Percentiles rank a stretch among this genome's conserved stretches.
These are phyloP conservation scores for Tolypocladium album DNA, from an alignment of 2,329 filamentous ascomycete species.

Conservation along the genomic window DNA sequence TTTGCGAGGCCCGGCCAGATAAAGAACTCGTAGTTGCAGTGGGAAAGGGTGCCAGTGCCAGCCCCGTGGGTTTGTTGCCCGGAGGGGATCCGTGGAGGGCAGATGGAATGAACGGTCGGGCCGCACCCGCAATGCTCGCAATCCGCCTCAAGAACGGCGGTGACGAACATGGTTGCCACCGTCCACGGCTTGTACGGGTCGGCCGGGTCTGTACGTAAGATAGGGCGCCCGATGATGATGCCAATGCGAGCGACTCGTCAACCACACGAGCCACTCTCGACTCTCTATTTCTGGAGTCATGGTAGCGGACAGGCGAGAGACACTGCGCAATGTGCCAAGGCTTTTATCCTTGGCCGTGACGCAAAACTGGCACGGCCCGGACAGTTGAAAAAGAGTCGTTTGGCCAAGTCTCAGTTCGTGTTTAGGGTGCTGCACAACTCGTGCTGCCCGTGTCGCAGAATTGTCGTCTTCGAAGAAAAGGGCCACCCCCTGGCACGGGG, in stretches of 20 bases:
- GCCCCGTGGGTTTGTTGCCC: background rate
- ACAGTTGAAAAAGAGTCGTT: background rate
- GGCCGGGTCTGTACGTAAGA: background rate
- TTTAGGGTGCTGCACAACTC: background rate
- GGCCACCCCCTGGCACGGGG: background rate
- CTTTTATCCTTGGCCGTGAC: background rate
- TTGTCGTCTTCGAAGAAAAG: background rate
- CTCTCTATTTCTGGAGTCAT: background rate
- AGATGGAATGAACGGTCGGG: background rate
- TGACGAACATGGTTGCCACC: background rate
- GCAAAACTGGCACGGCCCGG: background rate
- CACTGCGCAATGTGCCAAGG: background rate
- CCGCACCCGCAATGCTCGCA: background rate
- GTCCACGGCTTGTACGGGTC: background rate
- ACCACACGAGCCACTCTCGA: background rate
- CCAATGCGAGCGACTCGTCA: background rate
- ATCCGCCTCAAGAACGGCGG: background rate
- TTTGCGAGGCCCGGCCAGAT: background rate
- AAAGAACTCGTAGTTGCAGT: too few species aligned
- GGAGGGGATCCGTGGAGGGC: background rate
- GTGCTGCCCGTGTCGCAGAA: background rate
- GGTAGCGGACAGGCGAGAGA: background rate
- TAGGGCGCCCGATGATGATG: background rate
- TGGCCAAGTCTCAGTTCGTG: background rate
- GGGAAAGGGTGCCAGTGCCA: background rate